Evolutionary conservation across 1,284 basidiomycete genomes (phyloP), one percentile per base, ranked within the genome.

Genomic region (Peniophora sp.): DNA sequence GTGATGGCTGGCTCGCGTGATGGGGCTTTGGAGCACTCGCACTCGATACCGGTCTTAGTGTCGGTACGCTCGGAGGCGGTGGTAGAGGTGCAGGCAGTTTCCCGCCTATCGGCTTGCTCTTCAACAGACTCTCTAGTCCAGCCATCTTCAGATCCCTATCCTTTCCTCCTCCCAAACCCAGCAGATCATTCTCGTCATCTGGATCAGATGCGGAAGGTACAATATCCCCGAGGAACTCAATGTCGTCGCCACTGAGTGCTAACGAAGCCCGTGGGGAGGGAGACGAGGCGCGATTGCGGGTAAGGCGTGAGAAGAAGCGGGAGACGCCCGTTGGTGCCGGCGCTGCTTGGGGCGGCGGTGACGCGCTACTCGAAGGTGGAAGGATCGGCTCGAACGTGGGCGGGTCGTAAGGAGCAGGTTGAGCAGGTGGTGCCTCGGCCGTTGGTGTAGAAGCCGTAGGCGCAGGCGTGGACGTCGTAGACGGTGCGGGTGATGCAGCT

Each of bases 141-240:
- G 24, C 54, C 47, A 66, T 61, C 14, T 55, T 54, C n/a, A 54
- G 50, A 12, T 60, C 63, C 36, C 70, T 41, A n/a, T n/a, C n/a
- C 37, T 8, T 15, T n/a, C n/a, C 37, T 8, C 18, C 37, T n/a
- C 15, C n/a, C 37, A 20, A 6, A 6, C 27, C 27, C 27, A 32
- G 12, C 5, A 32, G 63, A 42, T 68, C 62, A n/a, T 67, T 63
- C 34, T 68, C 67, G 2, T 69, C 66, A 14, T 65, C 67, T 3
- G 60, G 63, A 54, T 81, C 76, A 47, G 61, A 64, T 9, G 71
- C 73, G 54, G 74, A 77, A 3, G 84, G 82, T 3, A 82, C 80
- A 47, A 86, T 79, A 56, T 88, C 86, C 10, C 80, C 76, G n/a
- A 89, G 70, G 57, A 85, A 88, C 57, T 87, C 83, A 22, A 89